These are phyloP conservation scores for Blastobotrys proliferans DNA, from an alignment of 1,139 yeast genomes.

Conservation along the genomic window DNA sequence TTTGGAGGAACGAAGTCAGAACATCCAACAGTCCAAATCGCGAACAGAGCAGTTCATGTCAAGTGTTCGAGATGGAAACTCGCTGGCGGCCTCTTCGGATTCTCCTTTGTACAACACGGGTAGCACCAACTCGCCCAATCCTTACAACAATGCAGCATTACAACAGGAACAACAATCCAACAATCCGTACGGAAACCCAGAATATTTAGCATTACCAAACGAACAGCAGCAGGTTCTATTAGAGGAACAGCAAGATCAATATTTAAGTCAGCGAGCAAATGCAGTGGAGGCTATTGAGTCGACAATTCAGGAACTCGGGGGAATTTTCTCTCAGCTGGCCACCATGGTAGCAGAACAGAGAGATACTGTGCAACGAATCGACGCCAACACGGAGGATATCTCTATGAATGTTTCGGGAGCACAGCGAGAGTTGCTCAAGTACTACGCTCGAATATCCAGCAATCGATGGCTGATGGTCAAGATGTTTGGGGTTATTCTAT, in stretches of 20 bases:
- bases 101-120: slow-evolving; percentile 7
- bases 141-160: slow-evolving; percentile 28
- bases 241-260: slow-evolving; percentile 67
- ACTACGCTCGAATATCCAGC: slow-evolving; percentile 80
- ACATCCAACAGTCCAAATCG: slow-evolving; percentile 74
- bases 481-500: slow-evolving; percentile 79
- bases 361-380: slow-evolving; percentile 91
- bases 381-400: slow-evolving; percentile 91
- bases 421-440: slow-evolving; percentile 86
- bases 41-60: slow-evolving; percentile 82
- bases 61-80: slow-evolving; percentile 40
- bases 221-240: slow-evolving; percentile 60
- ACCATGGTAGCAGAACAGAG: slow-evolving; percentile 98
- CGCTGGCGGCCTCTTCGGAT: slow-evolving; percentile 1
- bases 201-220: slow-evolving; percentile 55
- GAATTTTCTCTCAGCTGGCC: slow-evolving; percentile 88
- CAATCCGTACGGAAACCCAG: slow-evolving; percentile 27
- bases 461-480: slow-evolving; percentile 90
- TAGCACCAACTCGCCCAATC: slow-evolving; percentile 31
- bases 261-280: slow-evolving; percentile 75
- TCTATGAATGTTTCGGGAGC: slow-evolving; percentile 88
- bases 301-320: slow-evolving; percentile 95
- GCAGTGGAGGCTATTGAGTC: slow-evolving; percentile 96
- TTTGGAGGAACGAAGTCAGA: slow-evolving; percentile 77
- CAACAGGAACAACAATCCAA: slow-evolving; percentile 35